Evolutionary conservation across 148 eudicot genomes (phyloP), one percentile per base, ranked within the genome.

Genomic region (Camellia sinensis): DNA sequence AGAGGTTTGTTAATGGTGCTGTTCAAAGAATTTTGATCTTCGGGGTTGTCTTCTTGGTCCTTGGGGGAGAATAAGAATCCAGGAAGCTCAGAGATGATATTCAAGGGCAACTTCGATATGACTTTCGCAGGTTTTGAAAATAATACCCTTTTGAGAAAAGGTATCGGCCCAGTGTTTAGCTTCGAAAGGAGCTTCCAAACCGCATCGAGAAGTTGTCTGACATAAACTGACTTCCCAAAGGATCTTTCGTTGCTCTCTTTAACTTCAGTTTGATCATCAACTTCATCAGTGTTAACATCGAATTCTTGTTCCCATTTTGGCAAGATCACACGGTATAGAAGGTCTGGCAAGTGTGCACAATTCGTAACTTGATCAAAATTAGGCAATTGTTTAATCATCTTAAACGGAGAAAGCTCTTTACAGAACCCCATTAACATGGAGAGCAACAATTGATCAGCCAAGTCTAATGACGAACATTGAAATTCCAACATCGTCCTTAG

Each of bases 331-430:
- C 71, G 82, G 81, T 88, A 88, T 62, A 88, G 71, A 41, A 88
- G 63, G 53, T 80, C 82, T 17, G 85, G 83, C 45, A 88, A 48
- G 73, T 88, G 90, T 7, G 85, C 56, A 0, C 60, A 41, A 0
- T 79, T 68, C 18, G 40, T n/a, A 14, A 81, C 52, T n/a, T 52
- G 17, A 6, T 52, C 10, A 63, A 29, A 29, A 29, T 71, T 62
- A 19, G 75, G 68, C 5, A 74, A 10, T 0, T 78, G 63, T n/a
- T 85, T 73, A 10, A 61, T 67, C 43, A 66, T 67, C 53, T 80
- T 79, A 41, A 88, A 78, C 0, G 90, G 90, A 0, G 84, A 69
- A 41, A 88, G 71, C 71, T 74, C 85, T 56, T 77, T 59, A 15
- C 85, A 63, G 7, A 88, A 29, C 3, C 84, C 87, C 19, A 75